A percentile compares a stretch with the other conserved stretches of the same genome.
Conservation (phyloP, 2,329 filamentous ascomycete genomes). For the Alternaria hordeiaustralica region DNA sequence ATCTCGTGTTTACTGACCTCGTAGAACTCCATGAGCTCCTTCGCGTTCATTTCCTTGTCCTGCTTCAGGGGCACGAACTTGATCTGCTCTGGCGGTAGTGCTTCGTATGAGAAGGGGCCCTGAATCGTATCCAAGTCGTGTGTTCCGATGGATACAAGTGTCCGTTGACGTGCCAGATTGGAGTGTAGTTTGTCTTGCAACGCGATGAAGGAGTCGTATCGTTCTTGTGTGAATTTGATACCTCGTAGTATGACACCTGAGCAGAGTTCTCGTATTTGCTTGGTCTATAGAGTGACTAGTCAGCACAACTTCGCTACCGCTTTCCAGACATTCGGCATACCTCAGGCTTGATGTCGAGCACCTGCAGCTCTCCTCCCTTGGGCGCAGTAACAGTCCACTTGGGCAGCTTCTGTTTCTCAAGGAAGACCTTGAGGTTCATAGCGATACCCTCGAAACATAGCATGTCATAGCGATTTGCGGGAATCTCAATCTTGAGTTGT, state of each 20-base stretch:
- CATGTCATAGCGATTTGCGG: constrained; percentile 93
- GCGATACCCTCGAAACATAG: constrained; percentile 97
- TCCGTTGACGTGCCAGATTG: constrained; percentile 91
- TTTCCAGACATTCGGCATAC: constrained; percentile 43
- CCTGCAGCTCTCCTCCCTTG: constrained; percentile 74
- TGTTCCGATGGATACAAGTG: constrained; percentile 94
- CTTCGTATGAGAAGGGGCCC: constrained; percentile 97
- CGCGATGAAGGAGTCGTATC: constrained; percentile 96
- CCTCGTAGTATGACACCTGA: constrained; percentile 88
- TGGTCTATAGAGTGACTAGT: constrained; percentile 59
- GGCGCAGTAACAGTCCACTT: constrained; percentile 80
- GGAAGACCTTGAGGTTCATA: constrained; percentile 94
- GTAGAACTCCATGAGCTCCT: constrained; percentile 92
- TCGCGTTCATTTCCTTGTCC: constrained; percentile 82
- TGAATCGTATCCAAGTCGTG: constrained; percentile 94
- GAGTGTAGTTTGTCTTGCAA: constrained; percentile 98
- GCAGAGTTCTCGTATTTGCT: constrained; percentile 82
- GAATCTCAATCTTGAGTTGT: constrained; percentile 97
- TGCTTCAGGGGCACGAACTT: constrained; percentile 92
- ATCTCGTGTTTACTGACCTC: constrained; percentile 56
- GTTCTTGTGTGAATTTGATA: constrained; percentile 87
- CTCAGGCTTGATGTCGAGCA: constrained; percentile 77
- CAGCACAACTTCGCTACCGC: not conserved
- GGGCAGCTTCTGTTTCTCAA: constrained; percentile 75
- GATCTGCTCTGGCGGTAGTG: constrained; percentile 88